These are phyloP conservation scores for Candida tetrigidarum DNA, from an alignment of 1,139 yeast genomes.

Conservation along the genomic window DNA sequence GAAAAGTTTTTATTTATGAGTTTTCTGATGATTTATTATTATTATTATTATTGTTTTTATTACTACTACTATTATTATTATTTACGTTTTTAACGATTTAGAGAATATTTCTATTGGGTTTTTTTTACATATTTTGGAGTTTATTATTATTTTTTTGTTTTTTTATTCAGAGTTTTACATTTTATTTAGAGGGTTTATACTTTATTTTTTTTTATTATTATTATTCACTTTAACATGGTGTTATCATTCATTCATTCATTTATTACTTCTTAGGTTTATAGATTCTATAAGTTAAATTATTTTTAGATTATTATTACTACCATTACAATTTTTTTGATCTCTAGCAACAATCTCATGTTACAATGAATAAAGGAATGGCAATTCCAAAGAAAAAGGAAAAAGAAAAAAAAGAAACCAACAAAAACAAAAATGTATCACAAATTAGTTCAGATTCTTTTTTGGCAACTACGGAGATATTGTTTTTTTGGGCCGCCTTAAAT, in stretches of 20 bases:
- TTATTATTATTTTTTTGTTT: background rate
- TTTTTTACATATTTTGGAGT: background rate
- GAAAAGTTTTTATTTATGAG: background rate
- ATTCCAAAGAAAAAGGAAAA: no score
- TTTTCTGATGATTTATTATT: background rate
- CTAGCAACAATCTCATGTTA: no score
- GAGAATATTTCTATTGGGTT: background rate
- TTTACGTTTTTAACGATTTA: background rate
- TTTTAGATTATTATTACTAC: slow-evolving; percentile 1
- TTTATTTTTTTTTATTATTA: background rate
- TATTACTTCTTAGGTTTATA: background rate
- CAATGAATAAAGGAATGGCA: no score
- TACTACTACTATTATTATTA: background rate
- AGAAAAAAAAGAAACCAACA: no score
- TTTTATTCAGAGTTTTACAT: no score
- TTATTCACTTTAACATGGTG: background rate
- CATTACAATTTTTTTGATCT: background rate
- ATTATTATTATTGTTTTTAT: background rate
- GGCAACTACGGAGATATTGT: background rate
- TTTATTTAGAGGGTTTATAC: background rate
- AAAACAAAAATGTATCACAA: no score
- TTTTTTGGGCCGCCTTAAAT: background rate
- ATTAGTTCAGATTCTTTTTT: background rate
- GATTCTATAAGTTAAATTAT: background rate
- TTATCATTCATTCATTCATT: background rate